Evolutionary conservation across 305 asterid genomes (phyloP).

Genomic region (Lippia alba): DNA sequence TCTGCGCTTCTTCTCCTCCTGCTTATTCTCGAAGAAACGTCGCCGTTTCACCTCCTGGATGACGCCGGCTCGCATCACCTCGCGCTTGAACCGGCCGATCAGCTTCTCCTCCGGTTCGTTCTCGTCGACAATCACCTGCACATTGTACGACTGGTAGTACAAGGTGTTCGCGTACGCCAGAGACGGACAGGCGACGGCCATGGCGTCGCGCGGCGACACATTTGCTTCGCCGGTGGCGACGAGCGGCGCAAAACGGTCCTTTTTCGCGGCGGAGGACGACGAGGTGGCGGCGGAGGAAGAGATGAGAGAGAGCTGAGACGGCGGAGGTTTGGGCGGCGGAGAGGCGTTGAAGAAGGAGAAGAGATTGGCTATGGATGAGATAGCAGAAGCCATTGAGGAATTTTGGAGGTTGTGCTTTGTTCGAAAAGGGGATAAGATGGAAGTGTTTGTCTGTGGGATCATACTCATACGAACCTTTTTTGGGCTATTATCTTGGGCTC

Average conservation of each 20-base stretch:
- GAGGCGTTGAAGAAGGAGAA: constrained; percentile 42
- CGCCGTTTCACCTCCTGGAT: constrained; percentile 76
- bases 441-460: background rate
- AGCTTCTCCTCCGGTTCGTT: constrained; percentile 74
- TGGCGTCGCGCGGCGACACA: constrained; percentile 35
- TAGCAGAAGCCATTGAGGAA: constrained; percentile 31
- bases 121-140: constrained; percentile 64
- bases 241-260: constrained; percentile 33
- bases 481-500: background rate
- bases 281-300: too few relatives aligned
- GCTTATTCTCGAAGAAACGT: constrained; percentile 64
- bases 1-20: constrained; percentile 70
- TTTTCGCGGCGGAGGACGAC: constrained; percentile 10
- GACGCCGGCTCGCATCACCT: constrained; percentile 78
- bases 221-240: constrained; percentile 38
- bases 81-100: constrained; percentile 68
- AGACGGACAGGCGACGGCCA: constrained; percentile 58
- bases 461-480: background rate
- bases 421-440: constrained; percentile 14
- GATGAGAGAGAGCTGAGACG: constrained; percentile 17
- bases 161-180: constrained; percentile 55
- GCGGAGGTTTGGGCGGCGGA: constrained; percentile 24
- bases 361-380: constrained; percentile 38
- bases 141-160: constrained; percentile 62
- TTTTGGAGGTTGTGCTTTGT: background rate